A percentile compares a stretch with the other conserved stretches of the same genome.
Conservation (phyloP, 2,329 filamentous ascomycete species). For the Cladosporium velox region DNA sequence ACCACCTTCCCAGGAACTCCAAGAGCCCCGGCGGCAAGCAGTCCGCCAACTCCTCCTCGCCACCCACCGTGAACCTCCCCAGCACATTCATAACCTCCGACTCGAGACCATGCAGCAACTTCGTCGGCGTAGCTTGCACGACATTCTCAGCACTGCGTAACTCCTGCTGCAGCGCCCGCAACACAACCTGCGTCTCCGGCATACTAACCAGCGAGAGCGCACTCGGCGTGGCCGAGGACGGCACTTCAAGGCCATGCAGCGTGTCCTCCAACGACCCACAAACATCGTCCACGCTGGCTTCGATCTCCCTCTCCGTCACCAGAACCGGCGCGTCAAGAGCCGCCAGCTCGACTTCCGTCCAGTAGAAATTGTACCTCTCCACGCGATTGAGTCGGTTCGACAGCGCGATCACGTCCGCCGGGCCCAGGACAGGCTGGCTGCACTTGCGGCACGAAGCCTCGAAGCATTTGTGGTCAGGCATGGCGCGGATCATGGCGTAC, state of each 20-base stretch:
- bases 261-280: neutral
- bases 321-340: neutral
- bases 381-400: neutral
- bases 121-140: neutral
- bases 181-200: neutral
- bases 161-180: neutral
- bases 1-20: neutral
- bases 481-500: neutral
- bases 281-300: neutral
- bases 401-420: neutral
- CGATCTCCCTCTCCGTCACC: neutral
- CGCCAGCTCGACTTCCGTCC: neutral
- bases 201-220: neutral
- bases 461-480: neutral
- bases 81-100: neutral
- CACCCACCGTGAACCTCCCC: neutral
- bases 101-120: neutral
- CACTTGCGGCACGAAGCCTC: neutral
- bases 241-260: neutral
- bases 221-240: neutral
- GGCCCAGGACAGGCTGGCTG: neutral
- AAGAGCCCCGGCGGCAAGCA: neutral
- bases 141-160: neutral
- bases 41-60: neutral
- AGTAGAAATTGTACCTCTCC: neutral